These are phyloP conservation scores for Diplodia sapinea DNA, from an alignment of 2,329 filamentous ascomycete species.

Conservation along the genomic window DNA sequence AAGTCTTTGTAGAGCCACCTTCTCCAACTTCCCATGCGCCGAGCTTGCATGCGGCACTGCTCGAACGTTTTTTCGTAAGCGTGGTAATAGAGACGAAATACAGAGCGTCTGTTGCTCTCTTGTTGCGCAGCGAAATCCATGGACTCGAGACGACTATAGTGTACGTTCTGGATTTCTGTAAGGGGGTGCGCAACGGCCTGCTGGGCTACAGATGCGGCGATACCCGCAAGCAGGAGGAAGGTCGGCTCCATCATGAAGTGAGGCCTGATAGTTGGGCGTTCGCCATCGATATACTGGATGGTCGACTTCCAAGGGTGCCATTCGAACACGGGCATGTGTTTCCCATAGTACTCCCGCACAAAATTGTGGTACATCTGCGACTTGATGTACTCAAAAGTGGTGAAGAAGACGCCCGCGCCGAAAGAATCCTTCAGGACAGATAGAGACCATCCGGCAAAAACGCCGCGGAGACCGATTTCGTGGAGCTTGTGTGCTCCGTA, in stretches of 20 bases:
- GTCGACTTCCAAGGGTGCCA: slow-evolving; percentile 33
- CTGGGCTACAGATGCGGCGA: slow-evolving; percentile 70
- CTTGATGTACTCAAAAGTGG: slow-evolving; percentile 76
- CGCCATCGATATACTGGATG: slow-evolving; percentile 33
- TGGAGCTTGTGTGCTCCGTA: slow-evolving; percentile 70
- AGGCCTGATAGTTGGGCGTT: slow-evolving; percentile 65
- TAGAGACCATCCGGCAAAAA: slow-evolving; percentile 75
- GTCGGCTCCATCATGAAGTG: slow-evolving; percentile 77
- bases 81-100: slow-evolving; percentile 70
- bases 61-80: slow-evolving; percentile 72
- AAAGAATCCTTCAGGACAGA: slow-evolving; percentile 72
- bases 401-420: slow-evolving; percentile 75
- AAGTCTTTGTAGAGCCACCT: slow-evolving; percentile 75
- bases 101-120: slow-evolving; percentile 49
- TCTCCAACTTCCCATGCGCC: slow-evolving; percentile 62
- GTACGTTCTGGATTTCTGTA: slow-evolving; percentile 71
- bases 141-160: slow-evolving; percentile 75
- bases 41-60: slow-evolving; percentile 65
- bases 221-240: slow-evolving; percentile 72
- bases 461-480: slow-evolving; percentile 74
- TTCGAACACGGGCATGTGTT: slow-evolving; percentile 14
- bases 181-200: slow-evolving; percentile 74
- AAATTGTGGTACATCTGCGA: slow-evolving; percentile 75
- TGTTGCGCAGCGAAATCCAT: slow-evolving; percentile 67
- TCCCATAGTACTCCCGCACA: slow-evolving; percentile 71